Base-by-base conservation (phyloP, 73 alveolate species). In the Paramecium tetraurelia region DNA sequence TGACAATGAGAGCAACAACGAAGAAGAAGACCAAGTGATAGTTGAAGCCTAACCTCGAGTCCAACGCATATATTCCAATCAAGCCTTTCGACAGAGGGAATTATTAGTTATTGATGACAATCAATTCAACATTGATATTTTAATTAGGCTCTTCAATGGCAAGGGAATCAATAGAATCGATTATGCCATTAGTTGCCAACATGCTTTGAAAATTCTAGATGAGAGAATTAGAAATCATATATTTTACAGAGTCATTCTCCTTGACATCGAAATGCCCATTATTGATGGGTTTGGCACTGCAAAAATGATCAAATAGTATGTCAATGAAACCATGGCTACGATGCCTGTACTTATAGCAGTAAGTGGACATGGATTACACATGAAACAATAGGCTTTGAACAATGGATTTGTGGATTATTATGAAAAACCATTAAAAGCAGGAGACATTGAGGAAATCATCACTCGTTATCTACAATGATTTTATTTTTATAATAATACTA, bases 221-320 rank as follows among this genome's bases (percentile, higher is more conserved):
- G 35, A 40, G 24, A 41, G 57, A 80, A 80, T 80, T 11, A 1
- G 16, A 80, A 44, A 44, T 27, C 31, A 80, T 44, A 48, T 46
- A 11, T 44, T 7, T 18, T 80, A 80, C 18, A 14, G 75, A 80
- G 70, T 80, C 4, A 46, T 80, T 22, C 46, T 80, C 4, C 24
- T 80, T 2, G 90, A 80, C 43, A 43, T 80, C 2, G 90, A 80
- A 80, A 80, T 80, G 90, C 90, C 90, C 22, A 24, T 80, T 11
- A 43, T 48, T 8, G 90, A 80, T 80, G 90, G 90, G 1, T 80
- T 80, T 24, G 72, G 36, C 3, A 80, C 90, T 44, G 33, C 46
- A 8, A 80, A 48, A 9, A 46, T 31, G 57, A 80, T 80, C 7
- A 80, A 48, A 24, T 10, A 80, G 24, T 46, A 31, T 18, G 48